Evolutionary conservation across 2,329 filamentous ascomycete species (phyloP).

Genomic region (Endocalyx cinctus): DNA sequence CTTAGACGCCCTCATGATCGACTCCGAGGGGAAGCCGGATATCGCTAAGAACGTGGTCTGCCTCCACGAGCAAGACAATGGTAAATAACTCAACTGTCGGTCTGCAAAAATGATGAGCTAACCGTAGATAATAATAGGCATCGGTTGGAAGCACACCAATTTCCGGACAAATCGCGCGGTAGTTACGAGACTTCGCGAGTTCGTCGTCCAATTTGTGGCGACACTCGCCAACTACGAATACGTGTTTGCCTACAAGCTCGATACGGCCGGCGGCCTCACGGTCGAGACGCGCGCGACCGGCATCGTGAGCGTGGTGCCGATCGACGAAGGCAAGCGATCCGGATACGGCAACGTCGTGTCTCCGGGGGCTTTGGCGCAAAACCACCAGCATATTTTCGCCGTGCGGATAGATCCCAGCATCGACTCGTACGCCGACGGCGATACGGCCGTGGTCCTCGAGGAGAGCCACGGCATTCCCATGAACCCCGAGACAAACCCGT

Average conservation of each 20-base stretch:
- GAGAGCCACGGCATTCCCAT: constrained; percentile 27
- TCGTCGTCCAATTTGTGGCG: constrained; percentile 64
- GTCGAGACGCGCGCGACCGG: constrained; percentile 63
- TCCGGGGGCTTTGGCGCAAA: constrained; percentile 57
- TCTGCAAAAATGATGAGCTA: no score
- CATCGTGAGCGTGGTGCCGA: constrained; percentile 62
- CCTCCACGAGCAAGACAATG: constrained; percentile 65
- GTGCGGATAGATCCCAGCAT: constrained; percentile 59
- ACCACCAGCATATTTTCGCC: constrained; percentile 67
- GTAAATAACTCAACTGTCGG: constrained; percentile 4
- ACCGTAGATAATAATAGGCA: no score
- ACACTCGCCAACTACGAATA: constrained; percentile 71
- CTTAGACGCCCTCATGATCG: constrained; percentile 46
- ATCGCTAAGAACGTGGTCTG: constrained; percentile 58
- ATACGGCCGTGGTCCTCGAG: constrained; percentile 25
- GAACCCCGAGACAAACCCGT: constrained; percentile 52
- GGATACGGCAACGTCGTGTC: constrained; percentile 61
- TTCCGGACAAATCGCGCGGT: constrained; percentile 59
- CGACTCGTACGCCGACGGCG: constrained; percentile 32
- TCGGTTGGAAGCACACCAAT: constrained; percentile 68
- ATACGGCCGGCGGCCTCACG: constrained; percentile 57
- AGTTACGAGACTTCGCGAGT: constrained; percentile 55
- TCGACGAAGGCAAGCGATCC: constrained; percentile 47
- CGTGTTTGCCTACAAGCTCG: constrained; percentile 60
- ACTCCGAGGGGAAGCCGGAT: constrained; percentile 49